Base-by-base conservation (phyloP, 805 yeast species). In the Saccharomycopsis schoenii region DNA sequence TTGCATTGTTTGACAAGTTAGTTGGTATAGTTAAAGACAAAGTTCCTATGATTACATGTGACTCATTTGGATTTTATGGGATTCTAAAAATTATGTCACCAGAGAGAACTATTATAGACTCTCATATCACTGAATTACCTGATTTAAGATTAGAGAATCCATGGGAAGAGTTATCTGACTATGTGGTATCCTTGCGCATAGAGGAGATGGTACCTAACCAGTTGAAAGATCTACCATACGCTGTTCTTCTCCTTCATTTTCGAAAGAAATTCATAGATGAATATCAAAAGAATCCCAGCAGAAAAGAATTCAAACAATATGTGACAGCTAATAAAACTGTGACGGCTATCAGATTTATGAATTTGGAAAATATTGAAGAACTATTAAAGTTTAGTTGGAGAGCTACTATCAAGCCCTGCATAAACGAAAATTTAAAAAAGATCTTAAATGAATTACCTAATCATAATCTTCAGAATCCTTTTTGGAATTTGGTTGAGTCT, bases 101-200 rank as follows among this genome's bases (percentile, higher is more conserved):
- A 34, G 89, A 85, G 66, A 82, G 83, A 9, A 80, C 85, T n/a
- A 80, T 89, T 1, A 73, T 89, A 15, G 92, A 92, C 62, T 82
- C 96, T 0, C 96, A 90, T 69, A 83, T 85, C 65, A 76, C 80
- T 15, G 80, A 82, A 57, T 70, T 80, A 0, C 74, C 84, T 55
- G 82, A 84, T 60, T 65, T 87, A 12, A 37, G 63, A 0, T 62
- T 85, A 43, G 79, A 76, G 56, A 80, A 77, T 50, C 73, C 73
- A 2, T 62, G 62, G 63, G 21, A 39, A 10, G 65, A 60, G 34
- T 39, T 60, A 8, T 19, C n/a, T 6, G 39, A 55, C 2, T 59
- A 59, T 36, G 61, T 60, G 1, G 4, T 77, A n/a, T 8, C 15
- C 8, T 36, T 64, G 34, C 41, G 55, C 4, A 50, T 63, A 14